These are phyloP conservation scores for Senecio squalidus DNA, from an alignment of 140 eudicot genomes.

Conservation along the genomic window DNA sequence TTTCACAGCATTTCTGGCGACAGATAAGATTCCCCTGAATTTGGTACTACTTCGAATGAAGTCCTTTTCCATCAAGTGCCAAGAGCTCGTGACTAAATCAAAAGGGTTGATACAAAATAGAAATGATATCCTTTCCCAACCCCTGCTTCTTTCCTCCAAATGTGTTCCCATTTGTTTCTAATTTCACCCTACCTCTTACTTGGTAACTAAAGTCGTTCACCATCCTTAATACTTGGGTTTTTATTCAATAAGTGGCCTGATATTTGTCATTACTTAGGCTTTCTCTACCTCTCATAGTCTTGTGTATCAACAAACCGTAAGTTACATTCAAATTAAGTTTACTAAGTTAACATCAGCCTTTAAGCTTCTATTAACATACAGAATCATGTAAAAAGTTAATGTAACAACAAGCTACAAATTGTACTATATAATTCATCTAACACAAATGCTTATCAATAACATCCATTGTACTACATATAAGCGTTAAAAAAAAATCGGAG, in stretches of 20 bases:
- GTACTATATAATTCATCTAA: no score
- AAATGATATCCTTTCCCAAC: not conserved
- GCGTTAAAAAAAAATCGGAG: no score
- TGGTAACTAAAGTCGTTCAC: not conserved
- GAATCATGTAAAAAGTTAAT: not conserved
- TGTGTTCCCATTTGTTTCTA: not conserved
- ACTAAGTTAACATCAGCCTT: not conserved
- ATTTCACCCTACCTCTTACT: not conserved
- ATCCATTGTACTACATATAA: no score
- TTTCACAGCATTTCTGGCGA: not conserved
- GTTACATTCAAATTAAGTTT: not conserved
- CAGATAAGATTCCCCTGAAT: not conserved
- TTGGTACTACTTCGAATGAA: not conserved
- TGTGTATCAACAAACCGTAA: not conserved
- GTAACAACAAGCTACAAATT: not conserved
- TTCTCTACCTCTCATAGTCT: not conserved
- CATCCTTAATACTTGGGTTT: not conserved
- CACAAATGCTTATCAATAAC: no score
- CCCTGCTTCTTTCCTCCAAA: not conserved
- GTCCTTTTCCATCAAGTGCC: not conserved
- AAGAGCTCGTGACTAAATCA: not conserved
- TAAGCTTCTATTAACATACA: not conserved
- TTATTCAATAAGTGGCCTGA: not conserved
- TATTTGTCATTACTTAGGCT: not conserved
- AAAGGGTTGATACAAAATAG: not conserved